phyloP scores from a whole-genome alignment of 2,329 filamentous ascomycete species.

The Graphilbum ipis-grandicollis region DNA sequence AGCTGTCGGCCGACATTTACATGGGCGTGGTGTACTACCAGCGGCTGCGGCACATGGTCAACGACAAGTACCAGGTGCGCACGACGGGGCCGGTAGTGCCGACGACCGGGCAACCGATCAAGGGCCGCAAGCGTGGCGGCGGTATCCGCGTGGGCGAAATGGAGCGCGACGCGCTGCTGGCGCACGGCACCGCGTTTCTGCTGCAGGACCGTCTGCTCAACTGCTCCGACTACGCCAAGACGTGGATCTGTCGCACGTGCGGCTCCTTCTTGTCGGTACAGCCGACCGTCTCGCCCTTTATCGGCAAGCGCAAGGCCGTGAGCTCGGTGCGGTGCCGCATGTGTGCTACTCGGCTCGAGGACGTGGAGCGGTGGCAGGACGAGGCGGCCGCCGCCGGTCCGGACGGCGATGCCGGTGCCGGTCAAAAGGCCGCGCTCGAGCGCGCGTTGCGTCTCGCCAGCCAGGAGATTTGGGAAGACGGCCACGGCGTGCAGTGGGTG shows the following conservation, averaged over 20 bases:
- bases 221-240: conserved; percentile 81
- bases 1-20: conserved; percentile 89
- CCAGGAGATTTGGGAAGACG: conserved; percentile 74
- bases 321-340: conserved; percentile 61
- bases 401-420: too few relatives aligned
- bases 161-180: conserved; percentile 89
- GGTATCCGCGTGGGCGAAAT: conserved; percentile 99
- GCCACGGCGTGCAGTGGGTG: conserved; percentile 63
- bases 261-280: conserved; percentile 84
- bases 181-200: conserved; percentile 87
- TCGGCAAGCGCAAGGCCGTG: conserved; percentile 46
- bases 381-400: conserved; percentile 29
- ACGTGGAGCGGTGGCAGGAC: conserved; percentile 33
- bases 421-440: neutral
- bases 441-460: conserved; percentile 5
- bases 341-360: conserved; percentile 49
- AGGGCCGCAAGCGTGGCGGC: conserved; percentile 87
- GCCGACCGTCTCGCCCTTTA: conserved; percentile 52
- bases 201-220: conserved; percentile 93
- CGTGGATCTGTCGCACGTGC: conserved; percentile 79
- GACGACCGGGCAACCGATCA: conserved; percentile 89
- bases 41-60: conserved; percentile 96
- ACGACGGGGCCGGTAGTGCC: conserved; percentile 86
- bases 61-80: conserved; percentile 97
- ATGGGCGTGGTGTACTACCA: conserved; percentile 97